These are phyloP conservation scores for Torulaspora quercuum DNA, from an alignment of 805 yeast genomes.

Conservation along the genomic window DNA sequence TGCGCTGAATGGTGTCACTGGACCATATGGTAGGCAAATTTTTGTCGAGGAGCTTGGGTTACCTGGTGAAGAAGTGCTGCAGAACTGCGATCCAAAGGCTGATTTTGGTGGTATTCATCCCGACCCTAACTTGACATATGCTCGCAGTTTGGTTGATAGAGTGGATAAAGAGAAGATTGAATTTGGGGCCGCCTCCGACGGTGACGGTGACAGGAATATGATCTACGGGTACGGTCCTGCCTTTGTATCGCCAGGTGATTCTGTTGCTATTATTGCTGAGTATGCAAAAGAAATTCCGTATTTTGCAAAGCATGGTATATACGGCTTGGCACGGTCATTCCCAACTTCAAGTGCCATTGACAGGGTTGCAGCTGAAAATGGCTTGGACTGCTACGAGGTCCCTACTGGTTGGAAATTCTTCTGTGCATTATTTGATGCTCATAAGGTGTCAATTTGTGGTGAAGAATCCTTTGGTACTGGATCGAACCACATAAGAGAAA, in stretches of 20 bases:
- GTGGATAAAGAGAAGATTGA: constrained; percentile 80
- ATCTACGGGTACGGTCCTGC: constrained; percentile 86
- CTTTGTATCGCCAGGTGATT: constrained; percentile 97
- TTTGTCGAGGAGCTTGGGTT: constrained; percentile 83
- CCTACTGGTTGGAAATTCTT: constrained; percentile 99
- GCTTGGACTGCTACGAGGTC: constrained; percentile 80
- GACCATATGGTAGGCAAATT: constrained; percentile 86
- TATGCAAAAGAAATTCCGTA: constrained; percentile 88
- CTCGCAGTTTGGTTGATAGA: constrained; percentile 74
- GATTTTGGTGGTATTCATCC: constrained; percentile 98
- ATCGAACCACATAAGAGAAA: constrained; percentile 93
- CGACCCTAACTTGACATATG: constrained; percentile 95
- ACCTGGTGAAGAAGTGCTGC: constrained; percentile 58
- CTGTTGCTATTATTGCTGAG: constrained; percentile 95
- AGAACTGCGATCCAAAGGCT: constrained; percentile 73
- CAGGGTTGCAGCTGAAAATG: constrained; percentile 76
- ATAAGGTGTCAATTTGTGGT: constrained; percentile 93
- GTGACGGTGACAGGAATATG: constrained; percentile 99
- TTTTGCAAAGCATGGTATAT: constrained; percentile 76
- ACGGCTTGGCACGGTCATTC: constrained; percentile 95
- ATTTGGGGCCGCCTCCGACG: constrained; percentile 98
- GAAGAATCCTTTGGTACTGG: constrained; percentile 99
- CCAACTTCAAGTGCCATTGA: constrained; percentile 96
- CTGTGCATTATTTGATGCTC: constrained; percentile 91
- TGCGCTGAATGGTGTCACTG: constrained; percentile 92